Conservation (phyloP, 2,329 filamentous ascomycete species). For the Ramichloridium luteum region DNA sequence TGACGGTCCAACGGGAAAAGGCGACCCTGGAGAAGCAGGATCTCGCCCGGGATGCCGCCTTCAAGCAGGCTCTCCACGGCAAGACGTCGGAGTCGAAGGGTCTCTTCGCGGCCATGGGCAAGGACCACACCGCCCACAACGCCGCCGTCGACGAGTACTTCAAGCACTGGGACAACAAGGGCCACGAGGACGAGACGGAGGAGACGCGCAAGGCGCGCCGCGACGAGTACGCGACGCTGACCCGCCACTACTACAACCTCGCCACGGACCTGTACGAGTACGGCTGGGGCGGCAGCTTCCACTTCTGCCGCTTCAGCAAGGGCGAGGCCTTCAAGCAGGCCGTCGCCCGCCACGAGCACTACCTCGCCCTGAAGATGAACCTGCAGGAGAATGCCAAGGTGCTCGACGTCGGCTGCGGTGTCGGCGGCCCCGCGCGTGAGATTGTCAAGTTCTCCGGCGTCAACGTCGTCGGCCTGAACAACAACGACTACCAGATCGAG, state of each 20-base stretch:
- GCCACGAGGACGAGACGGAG: slow-evolving; percentile 65
- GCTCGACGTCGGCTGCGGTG: slow-evolving; percentile 91
- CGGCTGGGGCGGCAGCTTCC: slow-evolving; percentile 91
- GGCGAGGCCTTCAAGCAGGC: slow-evolving; percentile 83
- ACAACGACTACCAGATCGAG: slow-evolving; percentile 98
- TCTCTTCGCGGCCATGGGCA: slow-evolving; percentile 75
- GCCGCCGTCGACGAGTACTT: slow-evolving; percentile 84
- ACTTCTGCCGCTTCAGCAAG: slow-evolving; percentile 87
- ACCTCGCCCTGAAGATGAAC: slow-evolving; percentile 79
- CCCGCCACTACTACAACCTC: slow-evolving; percentile 57
- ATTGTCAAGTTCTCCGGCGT: slow-evolving; percentile 91
- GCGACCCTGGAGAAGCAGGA: slow-evolving; percentile 31
- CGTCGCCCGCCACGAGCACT: slow-evolving; percentile 94
- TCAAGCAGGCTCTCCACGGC: slow-evolving; percentile 73
- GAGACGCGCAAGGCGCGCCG: slow-evolving; percentile 63
- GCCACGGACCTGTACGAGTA: slow-evolving; percentile 49
- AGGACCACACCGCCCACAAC: slow-evolving; percentile 67
- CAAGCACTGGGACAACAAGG: slow-evolving; percentile 90
- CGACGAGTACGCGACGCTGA: slow-evolving; percentile 84
- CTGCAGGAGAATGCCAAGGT: slow-evolving; percentile 81
- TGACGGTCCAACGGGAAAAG: slow-evolving; percentile 10
- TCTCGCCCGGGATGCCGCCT: slow-evolving; percentile 45
- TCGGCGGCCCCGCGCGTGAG: slow-evolving; percentile 87
- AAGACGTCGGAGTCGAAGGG: slow-evolving; percentile 64
- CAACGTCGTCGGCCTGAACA: slow-evolving; percentile 87